Percentiles rank a stretch among this genome's conserved stretches.
Conservation (phyloP, 768 basidiomycete genomes). For the Crassisporium funariophilum region DNA sequence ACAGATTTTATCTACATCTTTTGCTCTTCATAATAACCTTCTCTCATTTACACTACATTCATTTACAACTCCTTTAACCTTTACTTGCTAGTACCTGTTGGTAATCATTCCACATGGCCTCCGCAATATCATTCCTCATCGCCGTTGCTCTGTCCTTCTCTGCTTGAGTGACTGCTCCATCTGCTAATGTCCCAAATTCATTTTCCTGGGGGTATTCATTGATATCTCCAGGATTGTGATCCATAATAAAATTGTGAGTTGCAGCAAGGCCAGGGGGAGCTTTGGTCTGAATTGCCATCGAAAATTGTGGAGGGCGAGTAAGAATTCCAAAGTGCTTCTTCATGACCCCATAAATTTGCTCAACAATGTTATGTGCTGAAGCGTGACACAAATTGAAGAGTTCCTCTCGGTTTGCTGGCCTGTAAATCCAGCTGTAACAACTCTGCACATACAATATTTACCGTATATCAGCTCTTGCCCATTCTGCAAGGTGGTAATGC, state of each 20-base stretch:
- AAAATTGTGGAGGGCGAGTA: constrained; percentile 17
- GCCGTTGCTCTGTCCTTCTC: constrained; percentile 5
- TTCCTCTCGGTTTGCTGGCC: constrained; percentile 38
- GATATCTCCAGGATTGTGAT: constrained; percentile 16
- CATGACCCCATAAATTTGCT: constrained; percentile 39
- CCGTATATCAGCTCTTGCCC: constrained; percentile 25
- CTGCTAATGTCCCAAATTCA: too few species aligned
- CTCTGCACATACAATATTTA: constrained; percentile 9
- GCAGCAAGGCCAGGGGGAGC: constrained; percentile 24
- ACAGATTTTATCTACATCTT: too few species aligned
- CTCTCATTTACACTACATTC: not conserved
- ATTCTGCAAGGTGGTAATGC: constrained; percentile 40
- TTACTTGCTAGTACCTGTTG: constrained; percentile 7
- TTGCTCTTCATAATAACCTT: not conserved
- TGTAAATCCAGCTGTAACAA: constrained; percentile 13
- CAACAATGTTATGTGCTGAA: constrained; percentile 38
- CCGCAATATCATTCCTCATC: constrained; percentile 13
- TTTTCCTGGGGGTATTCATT: constrained; percentile 2
- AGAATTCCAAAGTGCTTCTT: constrained; percentile 29
- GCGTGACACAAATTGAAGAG: constrained; percentile 45
- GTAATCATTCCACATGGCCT: constrained; percentile 20
- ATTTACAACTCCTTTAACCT: not conserved
- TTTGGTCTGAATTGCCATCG: constrained; percentile 17
- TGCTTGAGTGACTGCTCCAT: constrained; percentile 15
- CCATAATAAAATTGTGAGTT: constrained; percentile 24